phyloP scores from a whole-genome alignment of 2,329 filamentous ascomycete species.

The Pestalotiopsis fici region DNA sequence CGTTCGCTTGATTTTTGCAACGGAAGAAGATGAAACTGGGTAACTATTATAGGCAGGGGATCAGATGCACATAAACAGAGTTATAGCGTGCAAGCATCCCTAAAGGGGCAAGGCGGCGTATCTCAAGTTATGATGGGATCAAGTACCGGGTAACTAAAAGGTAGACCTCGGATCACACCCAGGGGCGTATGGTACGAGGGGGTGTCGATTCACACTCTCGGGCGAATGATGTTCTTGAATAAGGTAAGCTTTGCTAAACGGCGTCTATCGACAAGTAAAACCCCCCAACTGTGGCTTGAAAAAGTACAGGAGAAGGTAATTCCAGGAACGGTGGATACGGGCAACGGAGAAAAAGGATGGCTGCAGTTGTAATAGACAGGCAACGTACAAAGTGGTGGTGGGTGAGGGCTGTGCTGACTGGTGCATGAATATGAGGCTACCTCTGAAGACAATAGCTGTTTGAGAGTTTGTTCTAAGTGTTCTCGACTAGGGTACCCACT shows the following conservation, averaged over 20 bases:
- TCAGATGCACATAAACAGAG: too few species aligned
- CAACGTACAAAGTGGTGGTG: not conserved
- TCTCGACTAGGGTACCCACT: constrained; percentile 24
- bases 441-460: constrained; percentile 30
- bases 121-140: too few species aligned
- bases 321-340: not conserved
- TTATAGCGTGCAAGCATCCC: too few species aligned
- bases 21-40: constrained; percentile 14
- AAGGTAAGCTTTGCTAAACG: not conserved
- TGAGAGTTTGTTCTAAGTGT: constrained; percentile 22
- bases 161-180: too few species aligned
- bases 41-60: too few species aligned
- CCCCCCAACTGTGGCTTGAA: constrained; percentile 1
- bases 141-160: too few species aligned
- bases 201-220: not conserved
- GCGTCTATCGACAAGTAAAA: too few species aligned
- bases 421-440: constrained; percentile 30
- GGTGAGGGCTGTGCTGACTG: constrained; percentile 29
- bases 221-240: not conserved
- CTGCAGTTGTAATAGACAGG: not conserved
- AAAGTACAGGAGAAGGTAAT: constrained; percentile 8
- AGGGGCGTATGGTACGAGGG: not conserved
- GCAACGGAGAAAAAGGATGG: constrained; percentile 9
- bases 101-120: too few species aligned
- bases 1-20: not conserved